Conservation (phyloP, 129 eudicot genomes). For the Erigeron canadensis region DNA sequence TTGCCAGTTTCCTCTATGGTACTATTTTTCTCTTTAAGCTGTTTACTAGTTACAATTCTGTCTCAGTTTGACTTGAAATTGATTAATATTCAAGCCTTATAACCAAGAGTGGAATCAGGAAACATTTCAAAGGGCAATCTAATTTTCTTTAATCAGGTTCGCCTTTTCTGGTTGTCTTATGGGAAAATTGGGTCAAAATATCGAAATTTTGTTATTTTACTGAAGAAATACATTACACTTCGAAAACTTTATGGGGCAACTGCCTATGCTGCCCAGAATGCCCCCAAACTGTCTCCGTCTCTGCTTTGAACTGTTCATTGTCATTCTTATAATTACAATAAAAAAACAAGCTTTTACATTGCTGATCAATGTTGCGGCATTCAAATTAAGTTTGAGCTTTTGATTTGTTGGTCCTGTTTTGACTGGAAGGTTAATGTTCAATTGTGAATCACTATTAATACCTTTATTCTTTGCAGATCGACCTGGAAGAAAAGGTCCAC, state of each 20-base stretch:
- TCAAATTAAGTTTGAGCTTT: background rate
- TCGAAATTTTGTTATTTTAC: too few relatives aligned
- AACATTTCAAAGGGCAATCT: too few relatives aligned
- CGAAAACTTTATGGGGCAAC: too few relatives aligned
- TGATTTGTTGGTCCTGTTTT: background rate
- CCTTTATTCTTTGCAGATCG: constrained; percentile 56
- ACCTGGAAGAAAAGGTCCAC: constrained; percentile 94
- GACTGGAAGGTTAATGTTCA: too few relatives aligned
- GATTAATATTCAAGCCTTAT: background rate
- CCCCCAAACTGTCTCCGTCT: too few relatives aligned
- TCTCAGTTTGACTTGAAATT: background rate
- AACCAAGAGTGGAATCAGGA: too few relatives aligned
- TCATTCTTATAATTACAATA: background rate
- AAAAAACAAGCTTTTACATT: background rate
- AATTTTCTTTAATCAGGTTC: too few relatives aligned
- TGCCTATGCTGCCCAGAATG: too few relatives aligned
- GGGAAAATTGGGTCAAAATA: too few relatives aligned
- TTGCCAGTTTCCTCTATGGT: constrained; percentile 95
- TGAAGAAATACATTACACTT: too few relatives aligned
- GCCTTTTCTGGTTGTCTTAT: too few relatives aligned
- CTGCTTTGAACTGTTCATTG: background rate
- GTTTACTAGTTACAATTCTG: background rate
- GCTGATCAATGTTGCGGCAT: background rate
- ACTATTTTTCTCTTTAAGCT: constrained; percentile 25
- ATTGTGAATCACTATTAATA: background rate